Conservation (phyloP, 2,329 filamentous ascomycete species). For the Diplocarpon mali region DNA sequence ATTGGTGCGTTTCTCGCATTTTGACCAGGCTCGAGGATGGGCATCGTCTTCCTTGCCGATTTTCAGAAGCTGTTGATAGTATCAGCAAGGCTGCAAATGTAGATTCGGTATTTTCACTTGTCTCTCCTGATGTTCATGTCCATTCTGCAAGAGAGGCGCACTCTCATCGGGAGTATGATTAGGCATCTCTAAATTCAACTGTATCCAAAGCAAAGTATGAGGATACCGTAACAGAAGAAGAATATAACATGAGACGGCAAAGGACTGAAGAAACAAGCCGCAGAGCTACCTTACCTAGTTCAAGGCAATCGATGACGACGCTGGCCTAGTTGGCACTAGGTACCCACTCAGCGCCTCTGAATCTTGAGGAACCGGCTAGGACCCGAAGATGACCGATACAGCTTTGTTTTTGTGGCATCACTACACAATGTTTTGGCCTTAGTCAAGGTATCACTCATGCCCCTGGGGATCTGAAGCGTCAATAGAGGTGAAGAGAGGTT, state of each 20-base stretch:
- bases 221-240: too few relatives aligned
- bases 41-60: slow-evolving; percentile 17
- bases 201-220: not conserved
- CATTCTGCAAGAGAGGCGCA: slow-evolving; percentile 12
- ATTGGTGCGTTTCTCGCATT: slow-evolving; percentile 19
- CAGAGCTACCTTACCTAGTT: not conserved
- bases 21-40: slow-evolving; percentile 19
- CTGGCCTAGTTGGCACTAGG: not conserved
- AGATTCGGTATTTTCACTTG: not conserved
- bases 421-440: too few relatives aligned
- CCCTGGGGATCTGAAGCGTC: too few relatives aligned
- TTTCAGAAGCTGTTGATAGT: slow-evolving; percentile 2
- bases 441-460: too few relatives aligned
- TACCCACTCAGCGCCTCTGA: too few relatives aligned
- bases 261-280: not conserved
- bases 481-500: too few relatives aligned
- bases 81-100: not conserved
- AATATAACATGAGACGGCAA: too few relatives aligned
- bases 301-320: slow-evolving; percentile 4
- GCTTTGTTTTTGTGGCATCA: not conserved
- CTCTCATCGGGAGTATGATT: slow-evolving; percentile 8
- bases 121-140: slow-evolving; percentile 2
- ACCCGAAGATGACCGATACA: not conserved
- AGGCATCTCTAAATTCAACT: not conserved
- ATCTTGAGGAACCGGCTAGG: too few relatives aligned